Percentiles rank a stretch among this genome's conserved stretches.
These are phyloP conservation scores for Ceratocystis papillata DNA, from an alignment of 2,329 filamentous ascomycete genomes.

Conservation along the genomic window DNA sequence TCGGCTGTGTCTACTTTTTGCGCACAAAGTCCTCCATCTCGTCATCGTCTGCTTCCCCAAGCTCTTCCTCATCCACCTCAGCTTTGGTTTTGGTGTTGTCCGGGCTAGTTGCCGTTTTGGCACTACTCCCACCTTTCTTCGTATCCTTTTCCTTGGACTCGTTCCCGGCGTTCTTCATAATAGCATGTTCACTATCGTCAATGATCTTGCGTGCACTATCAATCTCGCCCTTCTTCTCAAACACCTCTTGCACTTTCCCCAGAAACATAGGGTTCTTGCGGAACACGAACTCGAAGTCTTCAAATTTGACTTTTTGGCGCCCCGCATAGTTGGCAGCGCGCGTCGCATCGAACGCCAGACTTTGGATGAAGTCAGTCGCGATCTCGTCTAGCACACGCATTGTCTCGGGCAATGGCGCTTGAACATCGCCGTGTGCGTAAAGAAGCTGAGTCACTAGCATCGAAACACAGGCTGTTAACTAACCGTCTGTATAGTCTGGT, in stretches of 20 bases:
- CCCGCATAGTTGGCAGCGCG: conserved; percentile 75
- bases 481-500: too few species aligned
- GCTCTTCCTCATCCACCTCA: conserved; percentile 38
- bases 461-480: too few species aligned
- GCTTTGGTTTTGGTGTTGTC: conserved; percentile 20
- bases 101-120: conserved; percentile 7
- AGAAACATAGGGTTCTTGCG: conserved; percentile 75
- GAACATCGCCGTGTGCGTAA: conserved; percentile 69
- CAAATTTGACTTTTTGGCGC: conserved; percentile 93
- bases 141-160: conserved; percentile 34
- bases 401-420: conserved; percentile 69
- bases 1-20: conserved; percentile 30
- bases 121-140: conserved; percentile 26
- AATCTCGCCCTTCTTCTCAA: conserved; percentile 78
- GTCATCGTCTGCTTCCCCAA: conserved; percentile 45
- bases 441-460: conserved; percentile 58
- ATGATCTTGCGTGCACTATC: conserved; percentile 72
- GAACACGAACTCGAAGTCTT: conserved; percentile 93
- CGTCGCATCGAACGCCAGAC: conserved; percentile 81
- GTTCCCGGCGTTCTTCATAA: conserved; percentile 43
- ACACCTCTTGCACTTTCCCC: conserved; percentile 78
- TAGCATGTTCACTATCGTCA: conserved; percentile 53
- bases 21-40: conserved; percentile 34
- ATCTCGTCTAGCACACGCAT: conserved; percentile 87
- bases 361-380: conserved; percentile 90